These are phyloP conservation scores for Zygoascus meyerae DNA, from an alignment of 1,139 yeast genomes.

Conservation along the genomic window DNA sequence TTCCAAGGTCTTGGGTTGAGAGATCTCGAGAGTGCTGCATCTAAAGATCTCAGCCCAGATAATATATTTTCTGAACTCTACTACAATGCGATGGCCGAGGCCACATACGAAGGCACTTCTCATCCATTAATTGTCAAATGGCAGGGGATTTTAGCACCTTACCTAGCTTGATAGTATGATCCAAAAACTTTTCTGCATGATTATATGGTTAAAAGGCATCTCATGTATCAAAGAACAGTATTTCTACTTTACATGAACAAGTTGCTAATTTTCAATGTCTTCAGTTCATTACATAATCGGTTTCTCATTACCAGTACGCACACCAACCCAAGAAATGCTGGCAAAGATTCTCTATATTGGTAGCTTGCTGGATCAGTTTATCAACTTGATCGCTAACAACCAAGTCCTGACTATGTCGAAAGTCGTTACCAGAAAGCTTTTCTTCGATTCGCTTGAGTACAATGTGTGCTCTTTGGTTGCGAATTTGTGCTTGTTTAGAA, in stretches of 20 bases:
- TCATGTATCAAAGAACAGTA: too few relatives aligned
- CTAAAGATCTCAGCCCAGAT: slow-evolving; percentile 46
- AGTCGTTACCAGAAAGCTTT: slow-evolving; percentile 90
- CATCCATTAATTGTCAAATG: slow-evolving; percentile 41
- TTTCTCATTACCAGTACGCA: slow-evolving; percentile 86
- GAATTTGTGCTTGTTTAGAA: slow-evolving; percentile 71
- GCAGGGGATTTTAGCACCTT: slow-evolving; percentile 20
- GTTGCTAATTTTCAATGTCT: too few relatives aligned
- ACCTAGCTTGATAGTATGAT: too few relatives aligned
- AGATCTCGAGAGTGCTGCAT: slow-evolving; percentile 36
- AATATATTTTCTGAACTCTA: slow-evolving; percentile 46
- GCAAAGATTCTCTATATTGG: slow-evolving; percentile 91
- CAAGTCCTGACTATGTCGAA: slow-evolving; percentile 61
- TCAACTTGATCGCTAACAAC: slow-evolving; percentile 91
- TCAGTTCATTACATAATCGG: too few relatives aligned
- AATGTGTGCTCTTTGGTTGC: slow-evolving; percentile 87
- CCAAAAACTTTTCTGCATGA: neutral
- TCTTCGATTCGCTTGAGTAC: slow-evolving; percentile 88
- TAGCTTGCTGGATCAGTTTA: slow-evolving; percentile 89
- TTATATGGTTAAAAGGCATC: too few relatives aligned
- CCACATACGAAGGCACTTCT: slow-evolving; percentile 19
- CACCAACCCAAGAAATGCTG: slow-evolving; percentile 99
- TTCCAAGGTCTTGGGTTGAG: slow-evolving; percentile 31
- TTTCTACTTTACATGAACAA: too few relatives aligned
- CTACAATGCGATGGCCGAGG: slow-evolving; percentile 46